Evolutionary conservation across 169 alveolate genomes (phyloP).

Genomic region (Eimeria brunetti): DNA sequence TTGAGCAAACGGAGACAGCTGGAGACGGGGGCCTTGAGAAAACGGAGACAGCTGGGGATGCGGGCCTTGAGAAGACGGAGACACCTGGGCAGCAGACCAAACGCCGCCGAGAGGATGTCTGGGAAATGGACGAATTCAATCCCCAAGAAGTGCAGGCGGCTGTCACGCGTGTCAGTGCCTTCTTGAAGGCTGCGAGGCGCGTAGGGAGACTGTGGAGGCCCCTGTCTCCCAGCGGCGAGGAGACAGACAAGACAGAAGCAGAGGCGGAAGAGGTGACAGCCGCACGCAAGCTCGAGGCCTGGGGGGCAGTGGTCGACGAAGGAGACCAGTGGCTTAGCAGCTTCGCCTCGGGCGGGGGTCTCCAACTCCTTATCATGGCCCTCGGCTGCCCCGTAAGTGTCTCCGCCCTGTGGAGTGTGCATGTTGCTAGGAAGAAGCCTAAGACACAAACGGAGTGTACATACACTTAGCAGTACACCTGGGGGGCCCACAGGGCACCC

Average conservation of each 20-base stretch:
- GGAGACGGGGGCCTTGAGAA: background rate
- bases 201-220: constrained; percentile 52
- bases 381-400: constrained; percentile 42
- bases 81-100: background rate
- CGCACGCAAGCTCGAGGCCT: constrained; percentile 21
- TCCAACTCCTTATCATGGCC: constrained; percentile 72
- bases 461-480: background rate
- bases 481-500: background rate
- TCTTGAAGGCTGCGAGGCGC: constrained; percentile 67
- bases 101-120: constrained; percentile 55
- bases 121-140: constrained; percentile 69
- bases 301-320: constrained; percentile 67
- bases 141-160: constrained; percentile 63
- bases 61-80: background rate
- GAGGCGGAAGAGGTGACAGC: background rate
- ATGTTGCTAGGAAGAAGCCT: background rate
- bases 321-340: constrained; percentile 72
- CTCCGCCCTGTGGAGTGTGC: background rate
- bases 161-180: constrained; percentile 55
- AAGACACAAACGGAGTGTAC: background rate
- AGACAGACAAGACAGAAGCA: background rate
- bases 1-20: background rate
- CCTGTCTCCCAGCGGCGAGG: background rate
- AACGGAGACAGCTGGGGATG: background rate
- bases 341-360: constrained; percentile 70